Conservation (phyloP, 805 yeast species). For the Hanseniaspora lindneri region DNA sequence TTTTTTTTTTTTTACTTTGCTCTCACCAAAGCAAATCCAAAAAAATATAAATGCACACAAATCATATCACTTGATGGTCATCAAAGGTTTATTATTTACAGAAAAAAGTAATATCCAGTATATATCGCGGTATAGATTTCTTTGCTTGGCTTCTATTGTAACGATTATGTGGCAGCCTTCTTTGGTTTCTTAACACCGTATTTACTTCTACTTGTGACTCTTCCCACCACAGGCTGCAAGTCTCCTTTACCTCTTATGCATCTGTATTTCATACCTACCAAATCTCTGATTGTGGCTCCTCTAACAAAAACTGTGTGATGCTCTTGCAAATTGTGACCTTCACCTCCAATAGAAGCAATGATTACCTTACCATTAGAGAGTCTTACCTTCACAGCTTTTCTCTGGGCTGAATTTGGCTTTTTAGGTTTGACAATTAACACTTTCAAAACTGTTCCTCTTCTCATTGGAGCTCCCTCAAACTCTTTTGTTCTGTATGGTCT, state of each 20-base stretch:
- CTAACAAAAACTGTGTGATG: slow-evolving; percentile 91
- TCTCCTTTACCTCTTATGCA: slow-evolving; percentile 87
- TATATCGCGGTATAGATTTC: background rate
- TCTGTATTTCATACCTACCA: slow-evolving; percentile 96
- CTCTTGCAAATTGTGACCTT: slow-evolving; percentile 96
- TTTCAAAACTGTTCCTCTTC: slow-evolving; percentile 84
- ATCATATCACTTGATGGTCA: too few species aligned
- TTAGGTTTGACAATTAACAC: slow-evolving; percentile 94
- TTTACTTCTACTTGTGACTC: slow-evolving; percentile 79
- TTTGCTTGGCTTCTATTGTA: background rate
- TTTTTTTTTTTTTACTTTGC: too few species aligned
- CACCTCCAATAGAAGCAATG: slow-evolving; percentile 93
- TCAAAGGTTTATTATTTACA: too few species aligned
- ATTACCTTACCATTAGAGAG: slow-evolving; percentile 79
- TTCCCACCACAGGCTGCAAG: slow-evolving; percentile 86
- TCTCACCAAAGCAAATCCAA: too few species aligned
- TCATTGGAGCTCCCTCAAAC: slow-evolving; percentile 68
- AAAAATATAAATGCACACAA: too few species aligned
- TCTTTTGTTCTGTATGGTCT: slow-evolving; percentile 62
- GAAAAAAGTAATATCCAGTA: too few species aligned
- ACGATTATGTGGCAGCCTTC: slow-evolving; percentile 24
- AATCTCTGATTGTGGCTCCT: slow-evolving; percentile 97
- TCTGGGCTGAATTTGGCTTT: slow-evolving; percentile 95
- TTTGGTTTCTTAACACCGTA: slow-evolving; percentile 86
- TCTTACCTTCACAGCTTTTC: slow-evolving; percentile 93